phyloP scores from a whole-genome alignment of 192 early-diverging fungal species.

The Podila verticillata region DNA sequence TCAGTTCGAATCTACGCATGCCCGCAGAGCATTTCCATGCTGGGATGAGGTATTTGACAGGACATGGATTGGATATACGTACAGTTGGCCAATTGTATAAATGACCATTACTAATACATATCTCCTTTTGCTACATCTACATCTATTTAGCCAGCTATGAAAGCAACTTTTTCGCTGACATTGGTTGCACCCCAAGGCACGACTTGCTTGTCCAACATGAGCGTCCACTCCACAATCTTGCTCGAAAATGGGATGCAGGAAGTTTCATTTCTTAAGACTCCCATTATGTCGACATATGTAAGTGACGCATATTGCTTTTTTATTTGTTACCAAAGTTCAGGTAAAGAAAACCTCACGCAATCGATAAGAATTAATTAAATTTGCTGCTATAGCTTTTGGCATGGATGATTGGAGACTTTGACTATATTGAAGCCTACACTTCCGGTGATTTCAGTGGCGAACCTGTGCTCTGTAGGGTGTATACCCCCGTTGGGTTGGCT shows the following conservation, averaged over 20 bases:
- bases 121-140: not conserved
- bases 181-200: slow-evolving; percentile 51
- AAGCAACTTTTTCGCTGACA: slow-evolving; percentile 63
- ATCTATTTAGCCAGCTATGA: slow-evolving; percentile 56
- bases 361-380: too few relatives aligned
- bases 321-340: too few relatives aligned
- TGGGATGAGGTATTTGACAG: slow-evolving; percentile 80
- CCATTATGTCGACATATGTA: slow-evolving; percentile 51
- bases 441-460: slow-evolving; percentile 51
- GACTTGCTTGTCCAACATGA: slow-evolving; percentile 66
- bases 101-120: not conserved
- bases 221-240: slow-evolving; percentile 21
- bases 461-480: slow-evolving; percentile 53
- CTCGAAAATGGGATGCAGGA: slow-evolving; percentile 34
- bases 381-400: slow-evolving; percentile 62
- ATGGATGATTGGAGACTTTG: slow-evolving; percentile 63
- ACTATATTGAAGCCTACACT: slow-evolving; percentile 49
- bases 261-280: slow-evolving; percentile 48
- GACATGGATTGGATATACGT: not conserved
- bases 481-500: slow-evolving; percentile 54
- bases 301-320: not conserved
- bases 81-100: not conserved
- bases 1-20: slow-evolving; percentile 95
- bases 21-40: slow-evolving; percentile 91
- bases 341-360: too few relatives aligned